Base-by-base conservation (phyloP, 805 yeast species). In the Pichia sporocuriosa region DNA sequence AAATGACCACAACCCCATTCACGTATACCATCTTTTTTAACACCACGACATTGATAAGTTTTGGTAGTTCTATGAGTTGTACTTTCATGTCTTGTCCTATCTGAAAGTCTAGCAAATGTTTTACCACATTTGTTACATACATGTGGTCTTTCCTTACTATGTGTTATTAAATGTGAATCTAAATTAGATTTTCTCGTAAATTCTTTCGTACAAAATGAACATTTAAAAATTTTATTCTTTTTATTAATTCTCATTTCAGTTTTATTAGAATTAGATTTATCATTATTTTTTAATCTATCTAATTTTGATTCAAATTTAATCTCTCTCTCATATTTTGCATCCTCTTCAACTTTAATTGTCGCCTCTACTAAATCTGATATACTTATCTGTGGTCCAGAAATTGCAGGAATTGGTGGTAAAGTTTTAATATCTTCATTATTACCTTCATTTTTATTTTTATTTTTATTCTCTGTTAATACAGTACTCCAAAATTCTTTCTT, bases 1-100 rank as follows among this genome's bases (percentile, higher is more conserved):
- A 31, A 43, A 28, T 43, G 43, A 3, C 43, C 43, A 26, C 46
- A 43, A 8, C 46, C 46, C 46, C 46, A 43, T 34, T 42, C 45
- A 10, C 27, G 31, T 15, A 23, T 11, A 33, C 31, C 36, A 19
- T 33, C 37, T 15, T 23, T 25, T 8, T 39, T 39, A 15, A 22
- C 13, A 32, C 46, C 46, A 6, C 43, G 28, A 20, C 46, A 43
- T 26, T 43, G 46, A 15, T 28, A 43, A 4, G 39, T 36, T 29
- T 39, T 39, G 11, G 37, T 26, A 11, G 32, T 17, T 23, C 37
- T 19, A 25, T 43, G 46, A 2, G 46, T 43, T 6, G 43, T 35
- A 13, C 37, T 27, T 25, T 35, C 32, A 21, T 43, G 46, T 17
- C 46, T 20, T 4, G 46, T 43, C 1, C 43, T 25, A 21, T 43